Base-by-base conservation (phyloP, 2,329 filamentous ascomycete genomes). In the Fusarium chuoi region DNA sequence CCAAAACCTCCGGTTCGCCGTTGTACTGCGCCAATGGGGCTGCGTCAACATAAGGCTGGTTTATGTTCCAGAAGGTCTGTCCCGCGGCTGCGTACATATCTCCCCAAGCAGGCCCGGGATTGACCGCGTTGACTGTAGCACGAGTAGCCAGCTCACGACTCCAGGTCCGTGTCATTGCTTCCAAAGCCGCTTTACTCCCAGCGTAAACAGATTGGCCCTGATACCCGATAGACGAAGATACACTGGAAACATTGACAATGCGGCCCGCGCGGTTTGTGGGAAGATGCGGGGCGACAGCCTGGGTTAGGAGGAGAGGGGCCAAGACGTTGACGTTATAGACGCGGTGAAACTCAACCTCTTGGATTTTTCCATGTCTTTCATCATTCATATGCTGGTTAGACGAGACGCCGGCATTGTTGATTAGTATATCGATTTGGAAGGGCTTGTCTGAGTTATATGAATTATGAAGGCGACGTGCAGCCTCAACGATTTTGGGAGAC, bases 271-370 rank as follows among this genome's bases (percentile, higher is more conserved):
- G 83, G 94, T 93, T 62, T 81, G 83, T 4, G 89, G 94, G 85
- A 9, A 97, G 87, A 82, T 92, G 91, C 0, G 90, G 92, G 38
- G 90, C 83, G 1, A 90, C 89, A 10, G 93, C 93, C 82, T 97
- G 92, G 33, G 93, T 89, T 20, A 97, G 86, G 5, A 97, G 87
- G 28, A 97, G 83, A 3, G 94, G 94, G 0, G 93, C 94, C 15
- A 94, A 88, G 28, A 97, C 94, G 79, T 97, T 97, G 83, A 96
- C 88, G 63, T 89, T 88, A 84, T 94, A 97, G 64, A 92, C 90
- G 75, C 87, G 85, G 48, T 90, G 87, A 83, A 95, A 97, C 78
- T 95, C 89, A 18, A 87, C 86, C 11, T 86, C 79, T 8, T 87
- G 88, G 71, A 94, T 89, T 38, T 82, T 84, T 24, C 81, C 81